Conservation (phyloP, 768 basidiomycete species). For the Tulasnella sp. region DNA sequence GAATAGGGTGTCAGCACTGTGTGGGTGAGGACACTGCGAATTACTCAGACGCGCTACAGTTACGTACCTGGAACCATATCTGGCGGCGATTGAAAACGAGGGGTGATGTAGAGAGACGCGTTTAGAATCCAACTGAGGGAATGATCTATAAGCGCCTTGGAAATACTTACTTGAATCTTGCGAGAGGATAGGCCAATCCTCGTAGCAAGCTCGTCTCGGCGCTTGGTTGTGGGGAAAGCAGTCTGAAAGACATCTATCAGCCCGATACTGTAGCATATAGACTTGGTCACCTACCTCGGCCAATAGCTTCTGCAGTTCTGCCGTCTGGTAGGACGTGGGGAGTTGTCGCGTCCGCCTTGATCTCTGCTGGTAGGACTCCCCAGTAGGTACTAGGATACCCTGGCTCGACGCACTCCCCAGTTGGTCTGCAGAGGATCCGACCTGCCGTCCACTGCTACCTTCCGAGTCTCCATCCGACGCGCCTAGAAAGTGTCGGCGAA, state of each 20-base stretch:
- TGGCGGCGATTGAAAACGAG: not conserved
- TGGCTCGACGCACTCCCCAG: not conserved
- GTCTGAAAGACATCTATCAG: not conserved
- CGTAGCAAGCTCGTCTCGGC: slow-evolving; percentile 6
- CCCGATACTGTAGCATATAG: not conserved
- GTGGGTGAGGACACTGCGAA: not conserved
- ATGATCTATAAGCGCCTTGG: not conserved
- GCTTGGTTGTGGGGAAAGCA: slow-evolving; percentile 5
- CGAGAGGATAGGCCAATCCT: slow-evolving; percentile 12
- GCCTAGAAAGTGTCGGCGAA: not conserved
- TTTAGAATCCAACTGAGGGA: not conserved
- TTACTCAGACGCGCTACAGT: not conserved
- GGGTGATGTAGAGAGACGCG: not conserved
- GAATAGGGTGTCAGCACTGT: not conserved
- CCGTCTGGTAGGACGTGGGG: slow-evolving; percentile 9
- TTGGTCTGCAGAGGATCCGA: not conserved
- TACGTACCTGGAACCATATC: slow-evolving; percentile 13
- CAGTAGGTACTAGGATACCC: slow-evolving; percentile 2
- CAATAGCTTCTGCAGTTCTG: slow-evolving; percentile 11
- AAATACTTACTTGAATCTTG: slow-evolving; percentile 5
- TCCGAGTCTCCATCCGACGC: slow-evolving; percentile 13
- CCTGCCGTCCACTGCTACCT: not conserved
- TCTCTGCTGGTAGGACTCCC: not conserved
- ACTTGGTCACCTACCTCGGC: not conserved
- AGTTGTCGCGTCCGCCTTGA: slow-evolving; percentile 5